A percentile compares a stretch with the other conserved stretches of the same genome.
phyloP scores from a whole-genome alignment of 164 flowering plant species.

The Vitis rotundifolia region DNA sequence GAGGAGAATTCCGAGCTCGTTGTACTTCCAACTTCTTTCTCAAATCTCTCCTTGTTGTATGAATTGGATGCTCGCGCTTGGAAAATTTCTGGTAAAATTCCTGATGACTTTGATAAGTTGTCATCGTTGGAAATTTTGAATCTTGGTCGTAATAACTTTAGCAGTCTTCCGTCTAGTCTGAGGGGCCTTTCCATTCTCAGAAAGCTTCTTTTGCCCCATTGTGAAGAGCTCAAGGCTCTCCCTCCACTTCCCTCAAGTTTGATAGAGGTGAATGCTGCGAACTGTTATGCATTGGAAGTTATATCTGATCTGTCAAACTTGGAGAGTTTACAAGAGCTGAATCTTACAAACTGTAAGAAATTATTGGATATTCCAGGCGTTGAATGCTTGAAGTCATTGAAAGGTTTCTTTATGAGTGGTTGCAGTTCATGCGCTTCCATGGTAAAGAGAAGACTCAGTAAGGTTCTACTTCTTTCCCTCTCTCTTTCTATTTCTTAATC shows the following conservation, averaged over 20 bases:
- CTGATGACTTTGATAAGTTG: slow-evolving; percentile 32
- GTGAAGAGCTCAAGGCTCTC: slow-evolving; percentile 23
- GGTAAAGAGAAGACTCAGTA: slow-evolving; percentile 23
- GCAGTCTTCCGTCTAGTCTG: slow-evolving; percentile 31
- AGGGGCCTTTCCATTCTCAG: slow-evolving; percentile 24
- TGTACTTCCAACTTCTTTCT: slow-evolving; percentile 35
- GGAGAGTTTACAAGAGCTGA: slow-evolving; percentile 20
- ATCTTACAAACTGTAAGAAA: slow-evolving; percentile 27
- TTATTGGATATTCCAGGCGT: slow-evolving; percentile 31
- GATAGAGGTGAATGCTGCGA: slow-evolving; percentile 14
- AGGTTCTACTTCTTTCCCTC: slow-evolving; percentile 20
- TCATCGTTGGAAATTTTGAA: slow-evolving; percentile 27
- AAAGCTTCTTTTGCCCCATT: slow-evolving; percentile 20
- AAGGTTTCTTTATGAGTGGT: slow-evolving; percentile 28
- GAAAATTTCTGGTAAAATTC: slow-evolving; percentile 33
- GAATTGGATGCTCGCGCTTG: slow-evolving; percentile 39
- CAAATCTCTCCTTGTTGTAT: slow-evolving; percentile 28
- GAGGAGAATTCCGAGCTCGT: slow-evolving; percentile 7
- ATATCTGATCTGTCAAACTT: slow-evolving; percentile 31
- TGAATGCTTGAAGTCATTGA: slow-evolving; percentile 34
- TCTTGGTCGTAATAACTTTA: slow-evolving; percentile 26
- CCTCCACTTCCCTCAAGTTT: slow-evolving; percentile 40
- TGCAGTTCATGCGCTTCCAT: slow-evolving; percentile 24
- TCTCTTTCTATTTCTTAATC: background rate
- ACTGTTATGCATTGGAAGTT: slow-evolving; percentile 28